Conservation (phyloP, 2,329 filamentous ascomycete species). For the Trichoderma koningiopsis region DNA sequence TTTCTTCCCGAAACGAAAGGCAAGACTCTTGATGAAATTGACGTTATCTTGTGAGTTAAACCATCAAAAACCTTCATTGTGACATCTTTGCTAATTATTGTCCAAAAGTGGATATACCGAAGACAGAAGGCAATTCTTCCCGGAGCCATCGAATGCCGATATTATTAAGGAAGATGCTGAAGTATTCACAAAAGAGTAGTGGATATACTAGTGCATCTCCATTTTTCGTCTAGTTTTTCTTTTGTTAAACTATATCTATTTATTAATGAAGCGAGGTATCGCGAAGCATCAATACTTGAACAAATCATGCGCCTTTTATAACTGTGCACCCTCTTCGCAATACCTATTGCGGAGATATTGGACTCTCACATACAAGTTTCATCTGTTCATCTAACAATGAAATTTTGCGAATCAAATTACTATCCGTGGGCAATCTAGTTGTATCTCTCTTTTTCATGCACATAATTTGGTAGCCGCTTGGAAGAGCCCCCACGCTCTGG, state of each 20-base stretch:
- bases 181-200: conserved; percentile 18
- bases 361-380: not conserved
- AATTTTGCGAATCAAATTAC: not conserved
- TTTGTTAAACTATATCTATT: not conserved
- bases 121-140: conserved; percentile 14
- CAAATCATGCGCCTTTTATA: not conserved
- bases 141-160: not conserved
- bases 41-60: conserved; percentile 40
- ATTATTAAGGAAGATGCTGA: conserved; percentile 20
- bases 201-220: not conserved
- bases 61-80: not conserved
- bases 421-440: not conserved
- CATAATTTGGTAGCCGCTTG: not conserved
- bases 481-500: not conserved
- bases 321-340: not conserved
- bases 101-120: conserved; percentile 9
- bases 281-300: not conserved
- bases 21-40: conserved; percentile 55
- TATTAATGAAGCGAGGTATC: not conserved
- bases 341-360: not conserved
- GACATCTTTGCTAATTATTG: not conserved
- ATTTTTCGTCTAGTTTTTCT: not conserved
- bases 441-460: not conserved
- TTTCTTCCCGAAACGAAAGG: conserved; percentile 59
- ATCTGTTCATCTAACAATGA: not conserved